Conservation (phyloP, 2,329 filamentous ascomycete genomes). For the Nemania bipapillata region DNA sequence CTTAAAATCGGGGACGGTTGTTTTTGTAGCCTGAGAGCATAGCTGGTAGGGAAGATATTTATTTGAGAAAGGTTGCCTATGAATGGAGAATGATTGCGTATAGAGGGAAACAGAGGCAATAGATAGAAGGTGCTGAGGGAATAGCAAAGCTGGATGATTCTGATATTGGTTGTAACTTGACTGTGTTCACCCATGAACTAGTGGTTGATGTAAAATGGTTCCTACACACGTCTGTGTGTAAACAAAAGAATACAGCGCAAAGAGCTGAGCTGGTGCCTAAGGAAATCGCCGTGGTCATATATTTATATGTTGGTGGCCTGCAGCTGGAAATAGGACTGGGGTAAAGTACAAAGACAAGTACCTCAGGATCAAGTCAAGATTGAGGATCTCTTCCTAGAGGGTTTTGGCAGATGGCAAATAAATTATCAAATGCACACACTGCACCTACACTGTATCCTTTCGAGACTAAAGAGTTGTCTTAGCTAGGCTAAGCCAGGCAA, state of each 20-base stretch:
- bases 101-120: neutral
- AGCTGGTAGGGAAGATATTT: neutral
- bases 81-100: neutral
- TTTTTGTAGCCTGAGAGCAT: neutral
- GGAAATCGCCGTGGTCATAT: slow-evolving; percentile 4
- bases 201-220: neutral
- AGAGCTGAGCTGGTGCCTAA: neutral
- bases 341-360: slow-evolving; percentile 3
- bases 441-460: neutral
- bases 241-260: slow-evolving; percentile 3
- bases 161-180: neutral
- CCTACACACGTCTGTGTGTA: neutral
- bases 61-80: neutral
- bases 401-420: too few relatives aligned
- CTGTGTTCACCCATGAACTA: neutral
- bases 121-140: neutral
- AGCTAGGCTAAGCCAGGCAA: neutral
- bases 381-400: neutral
- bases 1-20: neutral
- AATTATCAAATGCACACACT: neutral
- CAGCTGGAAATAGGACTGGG: neutral
- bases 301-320: neutral
- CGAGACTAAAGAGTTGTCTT: neutral
- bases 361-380: neutral
- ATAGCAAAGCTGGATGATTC: neutral